Percentiles rank a stretch among this genome's conserved stretches.
phyloP scores from a whole-genome alignment of 306 rosid species.

The Bauhinia variegata region DNA sequence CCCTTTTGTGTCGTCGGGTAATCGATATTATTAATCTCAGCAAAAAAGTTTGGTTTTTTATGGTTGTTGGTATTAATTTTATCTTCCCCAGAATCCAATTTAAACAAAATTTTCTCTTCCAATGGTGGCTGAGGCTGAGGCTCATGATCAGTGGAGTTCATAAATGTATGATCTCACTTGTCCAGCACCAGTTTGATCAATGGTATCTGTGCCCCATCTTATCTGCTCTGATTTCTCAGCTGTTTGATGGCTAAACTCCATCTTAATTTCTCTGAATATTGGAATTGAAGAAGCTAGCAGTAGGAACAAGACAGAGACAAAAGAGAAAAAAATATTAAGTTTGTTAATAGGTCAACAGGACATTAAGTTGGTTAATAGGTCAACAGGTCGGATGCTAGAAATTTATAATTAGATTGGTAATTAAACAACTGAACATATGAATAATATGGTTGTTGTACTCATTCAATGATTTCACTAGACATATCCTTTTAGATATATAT shows the following conservation, averaged over 20 bases:
- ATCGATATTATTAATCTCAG: too few species aligned
- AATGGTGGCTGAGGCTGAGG: conserved; percentile 17
- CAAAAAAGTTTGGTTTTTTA: too few species aligned
- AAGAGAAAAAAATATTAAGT: not conserved
- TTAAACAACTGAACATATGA: conserved; percentile 26
- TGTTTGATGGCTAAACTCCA: conserved; percentile 44
- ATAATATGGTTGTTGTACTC: conserved; percentile 31
- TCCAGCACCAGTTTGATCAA: conserved; percentile 41
- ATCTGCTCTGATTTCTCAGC: conserved; percentile 39
- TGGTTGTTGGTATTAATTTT: too few species aligned
- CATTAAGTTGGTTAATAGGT: too few species aligned
- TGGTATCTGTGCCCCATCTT: conserved; percentile 49
- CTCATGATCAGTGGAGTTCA: conserved; percentile 20
- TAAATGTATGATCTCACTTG: conserved; percentile 56
- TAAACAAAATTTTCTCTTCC: conserved; percentile 36
- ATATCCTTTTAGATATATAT: conserved; percentile 40
- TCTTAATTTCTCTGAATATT: conserved; percentile 19
- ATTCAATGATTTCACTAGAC: conserved; percentile 48
- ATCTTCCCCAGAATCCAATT: conserved; percentile 17
- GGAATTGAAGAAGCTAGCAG: not conserved
- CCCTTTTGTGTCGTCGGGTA: too few species aligned
- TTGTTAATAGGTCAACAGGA: conserved; percentile 33
- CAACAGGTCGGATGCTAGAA: conserved; percentile 26
- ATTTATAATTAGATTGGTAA: conserved; percentile 38
- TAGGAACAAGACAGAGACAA: conserved; percentile 26